phyloP scores from a whole-genome alignment of 176 grass and related monocot genomes.

The Raddia distichophylla region DNA sequence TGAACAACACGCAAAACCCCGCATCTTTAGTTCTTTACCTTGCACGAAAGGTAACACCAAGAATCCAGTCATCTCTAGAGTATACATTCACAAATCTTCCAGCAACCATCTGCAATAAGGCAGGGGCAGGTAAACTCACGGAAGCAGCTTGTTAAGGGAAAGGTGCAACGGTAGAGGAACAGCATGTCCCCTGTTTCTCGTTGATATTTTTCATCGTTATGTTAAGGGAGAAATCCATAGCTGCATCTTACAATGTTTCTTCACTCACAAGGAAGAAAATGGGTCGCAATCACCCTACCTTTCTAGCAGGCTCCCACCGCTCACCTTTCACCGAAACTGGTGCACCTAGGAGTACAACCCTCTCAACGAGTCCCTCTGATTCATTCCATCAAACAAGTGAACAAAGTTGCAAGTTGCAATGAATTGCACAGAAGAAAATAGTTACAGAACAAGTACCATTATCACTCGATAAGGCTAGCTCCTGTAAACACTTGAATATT shows the following conservation, averaged over 20 bases:
- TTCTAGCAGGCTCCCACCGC: conserved; percentile 76
- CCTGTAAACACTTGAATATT: conserved; percentile 91
- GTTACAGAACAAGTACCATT: conserved; percentile 58
- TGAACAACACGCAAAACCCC: background rate
- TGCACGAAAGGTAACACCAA: conserved; percentile 85
- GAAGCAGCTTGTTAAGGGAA: background rate
- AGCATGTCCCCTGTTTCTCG: background rate
- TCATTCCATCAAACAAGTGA: conserved; percentile 31
- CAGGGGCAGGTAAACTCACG: background rate
- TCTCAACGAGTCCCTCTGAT: conserved; percentile 87
- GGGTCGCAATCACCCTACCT: conserved; percentile 46
- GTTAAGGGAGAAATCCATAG: background rate
- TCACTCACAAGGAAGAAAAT: background rate
- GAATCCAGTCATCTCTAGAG: conserved; percentile 95
- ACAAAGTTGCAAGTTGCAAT: background rate
- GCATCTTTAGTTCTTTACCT: conserved; percentile 46
- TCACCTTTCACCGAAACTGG: conserved; percentile 85
- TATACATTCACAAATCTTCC: conserved; percentile 92
- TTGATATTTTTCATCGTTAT: background rate
- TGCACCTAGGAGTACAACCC: conserved; percentile 88
- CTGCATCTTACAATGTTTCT: background rate
- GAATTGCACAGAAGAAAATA: background rate
- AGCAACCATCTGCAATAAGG: conserved; percentile 64
- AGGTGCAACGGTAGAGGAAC: background rate
- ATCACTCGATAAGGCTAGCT: conserved; percentile 69